phyloP scores from a whole-genome alignment of 768 basidiomycete genomes.

The Macrolepiota dolichaula region DNA sequence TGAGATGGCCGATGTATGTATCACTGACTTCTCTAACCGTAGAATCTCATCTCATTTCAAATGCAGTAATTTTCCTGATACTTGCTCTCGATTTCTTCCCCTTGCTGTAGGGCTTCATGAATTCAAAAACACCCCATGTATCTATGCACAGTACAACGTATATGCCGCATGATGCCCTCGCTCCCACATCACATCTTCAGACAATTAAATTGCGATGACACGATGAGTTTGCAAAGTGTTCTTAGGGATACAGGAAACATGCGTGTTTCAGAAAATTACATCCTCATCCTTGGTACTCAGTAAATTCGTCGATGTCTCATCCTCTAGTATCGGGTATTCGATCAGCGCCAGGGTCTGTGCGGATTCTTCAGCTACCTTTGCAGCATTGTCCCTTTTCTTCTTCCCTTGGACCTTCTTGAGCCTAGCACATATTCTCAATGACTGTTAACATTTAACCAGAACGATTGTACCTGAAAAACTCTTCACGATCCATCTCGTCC shows the following conservation, averaged over 20 bases:
- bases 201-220: not conserved
- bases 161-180: slow-evolving; percentile 46
- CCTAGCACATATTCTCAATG: slow-evolving; percentile 34
- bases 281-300: slow-evolving; percentile 87
- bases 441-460: not conserved
- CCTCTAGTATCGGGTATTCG: slow-evolving; percentile 26
- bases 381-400: slow-evolving; percentile 82
- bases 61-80: slow-evolving; percentile 32
- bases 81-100: slow-evolving; percentile 20
- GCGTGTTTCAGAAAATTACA: slow-evolving; percentile 74
- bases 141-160: slow-evolving; percentile 54
- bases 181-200: not conserved
- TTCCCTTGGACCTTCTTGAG: slow-evolving; percentile 97
- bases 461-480: slow-evolving; percentile 75
- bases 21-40: not conserved
- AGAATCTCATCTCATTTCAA: slow-evolving; percentile 13
- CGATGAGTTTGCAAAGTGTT: not conserved
- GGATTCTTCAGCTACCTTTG: slow-evolving; percentile 21
- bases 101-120: slow-evolving; percentile 23
- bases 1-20: slow-evolving; percentile 78
- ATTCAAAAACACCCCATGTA: slow-evolving; percentile 63
- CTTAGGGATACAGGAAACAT: not conserved
- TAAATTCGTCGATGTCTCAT: slow-evolving; percentile 45
- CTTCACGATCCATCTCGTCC: slow-evolving; percentile 98
- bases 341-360: slow-evolving; percentile 26